These are phyloP conservation scores for Ogataea hybrid DNA, from an alignment of 1,139 yeast species.

Conservation along the genomic window DNA sequence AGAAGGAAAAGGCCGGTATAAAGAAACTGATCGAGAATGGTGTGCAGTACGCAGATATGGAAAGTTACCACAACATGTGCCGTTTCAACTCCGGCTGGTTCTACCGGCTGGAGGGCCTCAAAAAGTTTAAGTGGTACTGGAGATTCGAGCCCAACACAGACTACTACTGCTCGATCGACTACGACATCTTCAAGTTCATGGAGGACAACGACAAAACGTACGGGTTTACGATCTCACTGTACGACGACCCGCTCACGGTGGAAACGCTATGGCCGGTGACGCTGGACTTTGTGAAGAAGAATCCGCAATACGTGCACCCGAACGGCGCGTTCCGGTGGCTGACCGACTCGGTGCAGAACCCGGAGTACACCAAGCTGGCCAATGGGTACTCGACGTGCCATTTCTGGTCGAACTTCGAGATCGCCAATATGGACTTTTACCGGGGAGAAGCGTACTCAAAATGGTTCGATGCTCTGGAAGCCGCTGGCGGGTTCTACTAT, in stretches of 20 bases:
- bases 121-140: conserved; percentile 49
- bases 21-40: conserved; percentile 37
- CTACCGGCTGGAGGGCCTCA: conserved; percentile 47
- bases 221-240: conserved; percentile 51
- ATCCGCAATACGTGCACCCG: conserved; percentile 46
- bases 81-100: conserved; percentile 51
- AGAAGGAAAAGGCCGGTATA: conserved; percentile 33
- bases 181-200: conserved; percentile 55
- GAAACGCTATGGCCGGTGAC: conserved; percentile 54
- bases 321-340: conserved; percentile 55
- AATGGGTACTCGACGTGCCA: conserved; percentile 56
- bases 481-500: conserved; percentile 54
- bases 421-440: conserved; percentile 55
- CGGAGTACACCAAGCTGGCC: conserved; percentile 40
- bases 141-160: conserved; percentile 53
- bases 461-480: conserved; percentile 49
- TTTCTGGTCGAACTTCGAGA: conserved; percentile 57
- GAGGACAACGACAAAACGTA: conserved; percentile 47
- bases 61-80: conserved; percentile 56
- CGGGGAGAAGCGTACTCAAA: conserved; percentile 45
- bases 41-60: conserved; percentile 46
- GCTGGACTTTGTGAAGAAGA: conserved; percentile 43
- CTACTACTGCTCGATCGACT: conserved; percentile 46
- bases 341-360: conserved; percentile 48
- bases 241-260: conserved; percentile 46